Conservation (phyloP, 805 yeast species). For the Ogataea parapolymorpha region DNA sequence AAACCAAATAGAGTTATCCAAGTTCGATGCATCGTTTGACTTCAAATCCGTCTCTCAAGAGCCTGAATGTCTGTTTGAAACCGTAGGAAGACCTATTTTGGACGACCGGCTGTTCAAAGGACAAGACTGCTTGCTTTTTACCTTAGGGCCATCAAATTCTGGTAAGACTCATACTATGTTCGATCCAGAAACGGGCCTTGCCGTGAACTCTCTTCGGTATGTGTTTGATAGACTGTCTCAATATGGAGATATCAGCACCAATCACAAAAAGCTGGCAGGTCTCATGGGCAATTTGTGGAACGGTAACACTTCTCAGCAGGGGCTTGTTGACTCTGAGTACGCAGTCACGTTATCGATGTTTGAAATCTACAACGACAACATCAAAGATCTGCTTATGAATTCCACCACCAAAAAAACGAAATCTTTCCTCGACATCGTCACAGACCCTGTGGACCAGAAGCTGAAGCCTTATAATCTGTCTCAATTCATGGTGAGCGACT, state of each 20-base stretch:
- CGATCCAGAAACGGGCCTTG: conserved; percentile 17
- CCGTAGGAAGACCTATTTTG: conserved; percentile 34
- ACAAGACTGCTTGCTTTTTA: conserved; percentile 42
- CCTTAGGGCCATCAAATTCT: conserved; percentile 53
- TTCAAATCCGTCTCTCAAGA: conserved; percentile 32
- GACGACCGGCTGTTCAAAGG: conserved; percentile 28
- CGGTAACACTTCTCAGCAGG: background rate
- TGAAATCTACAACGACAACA: conserved; percentile 49
- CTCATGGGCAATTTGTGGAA: conserved; percentile 16
- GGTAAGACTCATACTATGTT: conserved; percentile 44
- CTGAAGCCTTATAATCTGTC: conserved; percentile 42
- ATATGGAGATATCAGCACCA: conserved; percentile 8
- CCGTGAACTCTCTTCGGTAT: conserved; percentile 18
- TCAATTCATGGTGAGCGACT: conserved; percentile 37
- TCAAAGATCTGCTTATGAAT: conserved; percentile 37
- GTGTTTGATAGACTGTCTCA: conserved; percentile 22
- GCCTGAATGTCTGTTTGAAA: conserved; percentile 33
- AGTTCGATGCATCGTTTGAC: conserved; percentile 26
- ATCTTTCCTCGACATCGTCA: conserved; percentile 38
- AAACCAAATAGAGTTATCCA: conserved; percentile 25
- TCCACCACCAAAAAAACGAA: conserved; percentile 16
- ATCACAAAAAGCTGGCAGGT: conserved; percentile 6
- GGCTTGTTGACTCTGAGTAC: conserved; percentile 12
- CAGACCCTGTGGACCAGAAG: conserved; percentile 42
- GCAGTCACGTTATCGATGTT: conserved; percentile 50